Percentiles rank a stretch among this genome's conserved stretches.
Evolutionary conservation across 73 alveolate species (phyloP).

Genomic region (Paramecium caudatum): DNA sequence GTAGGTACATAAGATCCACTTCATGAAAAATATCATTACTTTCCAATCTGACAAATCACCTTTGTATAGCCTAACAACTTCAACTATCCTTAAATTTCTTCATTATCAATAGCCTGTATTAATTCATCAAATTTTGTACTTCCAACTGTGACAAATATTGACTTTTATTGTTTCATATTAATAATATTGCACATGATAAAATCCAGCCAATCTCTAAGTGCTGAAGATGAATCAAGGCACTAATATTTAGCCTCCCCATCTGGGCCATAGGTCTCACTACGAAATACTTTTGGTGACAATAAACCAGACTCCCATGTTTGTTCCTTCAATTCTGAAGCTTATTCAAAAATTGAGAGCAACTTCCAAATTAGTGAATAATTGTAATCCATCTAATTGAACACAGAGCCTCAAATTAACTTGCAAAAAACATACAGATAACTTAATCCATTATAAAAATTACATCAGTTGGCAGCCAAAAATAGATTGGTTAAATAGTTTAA

Average conservation of each 20-base stretch:
- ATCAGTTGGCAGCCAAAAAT: slow-evolving; percentile 21
- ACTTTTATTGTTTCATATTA: slow-evolving; percentile 7
- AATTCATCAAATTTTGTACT: slow-evolving; percentile 43
- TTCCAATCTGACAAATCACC: background rate
- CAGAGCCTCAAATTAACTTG: background rate
- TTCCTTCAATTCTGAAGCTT: background rate
- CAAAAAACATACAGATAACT: background rate
- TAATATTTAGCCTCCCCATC: background rate
- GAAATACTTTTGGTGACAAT: background rate
- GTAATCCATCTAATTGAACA: background rate
- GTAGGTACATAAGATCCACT: slow-evolving; percentile 61
- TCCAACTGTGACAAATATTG: slow-evolving; percentile 65
- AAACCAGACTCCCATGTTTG: background rate
- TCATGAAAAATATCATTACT: background rate
- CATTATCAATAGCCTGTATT: background rate
- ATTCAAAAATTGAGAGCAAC: background rate
- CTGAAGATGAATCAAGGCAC: background rate
- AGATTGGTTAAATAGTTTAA: background rate
- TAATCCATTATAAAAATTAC: slow-evolving; percentile 16
- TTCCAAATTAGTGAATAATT: background rate
- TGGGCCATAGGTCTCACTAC: background rate
- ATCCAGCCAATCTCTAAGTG: background rate
- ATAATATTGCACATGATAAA: background rate
- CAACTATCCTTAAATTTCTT: background rate
- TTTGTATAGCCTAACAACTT: background rate